Percentiles rank a stretch among this genome's conserved stretches.
Evolutionary conservation across 1,139 yeast species (phyloP).

Genomic region (Lodderomyces metapsilosis): DNA sequence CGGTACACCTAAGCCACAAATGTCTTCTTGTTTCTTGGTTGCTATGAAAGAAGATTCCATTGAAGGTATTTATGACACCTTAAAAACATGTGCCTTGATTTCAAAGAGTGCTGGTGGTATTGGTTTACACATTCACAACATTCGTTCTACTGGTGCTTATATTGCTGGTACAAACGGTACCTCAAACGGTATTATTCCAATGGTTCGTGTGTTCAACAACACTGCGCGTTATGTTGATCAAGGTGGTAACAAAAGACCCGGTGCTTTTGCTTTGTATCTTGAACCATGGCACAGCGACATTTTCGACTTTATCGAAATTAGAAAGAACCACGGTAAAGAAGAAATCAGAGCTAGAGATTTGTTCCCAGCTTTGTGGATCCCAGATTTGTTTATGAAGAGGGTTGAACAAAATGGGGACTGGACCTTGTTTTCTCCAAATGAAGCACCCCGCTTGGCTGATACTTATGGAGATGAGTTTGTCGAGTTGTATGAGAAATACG

Average conservation of each 20-base stretch:
- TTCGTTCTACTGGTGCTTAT: conserved; percentile 81
- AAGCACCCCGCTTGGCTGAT: conserved; percentile 80
- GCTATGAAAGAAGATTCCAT: conserved; percentile 90
- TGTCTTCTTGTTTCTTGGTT: conserved; percentile 86
- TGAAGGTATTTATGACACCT: conserved; percentile 85
- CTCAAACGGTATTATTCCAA: conserved; percentile 84
- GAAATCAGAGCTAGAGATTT: conserved; percentile 87
- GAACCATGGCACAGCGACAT: conserved; percentile 94
- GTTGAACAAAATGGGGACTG: conserved; percentile 77
- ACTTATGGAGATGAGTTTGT: conserved; percentile 82
- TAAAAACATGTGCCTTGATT: conserved; percentile 82
- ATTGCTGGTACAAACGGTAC: conserved; percentile 90
- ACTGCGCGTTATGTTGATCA: conserved; percentile 92
- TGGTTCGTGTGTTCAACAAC: conserved; percentile 87
- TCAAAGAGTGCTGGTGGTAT: conserved; percentile 92
- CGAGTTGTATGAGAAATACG: conserved; percentile 67
- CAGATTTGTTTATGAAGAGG: conserved; percentile 86
- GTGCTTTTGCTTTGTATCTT: conserved; percentile 84
- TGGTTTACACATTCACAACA: conserved; percentile 80
- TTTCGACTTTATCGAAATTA: conserved; percentile 76
- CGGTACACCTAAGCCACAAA: conserved; percentile 83
- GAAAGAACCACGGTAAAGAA: conserved; percentile 90
- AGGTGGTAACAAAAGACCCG: conserved; percentile 94
- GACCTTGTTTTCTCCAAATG: conserved; percentile 87
- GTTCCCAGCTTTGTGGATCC: conserved; percentile 90